phyloP scores from a whole-genome alignment of 1,284 basidiomycete species.

The Malassezia obtusa region DNA sequence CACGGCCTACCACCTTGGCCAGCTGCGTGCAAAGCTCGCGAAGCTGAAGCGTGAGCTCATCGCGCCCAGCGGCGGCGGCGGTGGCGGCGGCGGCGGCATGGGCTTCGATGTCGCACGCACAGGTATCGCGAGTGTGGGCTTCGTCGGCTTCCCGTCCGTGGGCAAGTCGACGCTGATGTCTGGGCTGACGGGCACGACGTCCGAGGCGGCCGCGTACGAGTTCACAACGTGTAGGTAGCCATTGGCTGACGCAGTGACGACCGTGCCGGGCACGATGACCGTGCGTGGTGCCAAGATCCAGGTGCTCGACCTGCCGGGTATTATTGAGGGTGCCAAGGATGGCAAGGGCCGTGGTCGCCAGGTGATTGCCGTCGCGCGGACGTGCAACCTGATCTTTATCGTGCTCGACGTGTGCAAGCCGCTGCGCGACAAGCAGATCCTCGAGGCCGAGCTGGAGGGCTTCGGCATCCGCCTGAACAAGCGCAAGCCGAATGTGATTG shows the following conservation, averaged over 20 bases:
- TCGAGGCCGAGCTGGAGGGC: conserved; percentile 85
- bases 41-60: conserved; percentile 93
- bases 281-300: conserved; percentile 76
- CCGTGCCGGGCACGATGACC: conserved; percentile 88
- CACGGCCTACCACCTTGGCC: conserved; percentile 70
- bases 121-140: conserved; percentile 83
- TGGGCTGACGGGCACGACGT: conserved; percentile 92
- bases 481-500: conserved; percentile 72
- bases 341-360: conserved; percentile 95
- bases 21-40: conserved; percentile 95
- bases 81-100: conserved; percentile 61
- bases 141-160: conserved; percentile 50
- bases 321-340: conserved; percentile 97
- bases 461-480: conserved; percentile 96
- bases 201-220: conserved; percentile 94
- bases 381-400: conserved; percentile 97
- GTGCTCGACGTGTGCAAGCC: conserved; percentile 96
- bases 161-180: conserved; percentile 84
- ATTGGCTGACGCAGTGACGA: conserved; percentile 47
- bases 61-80: conserved; percentile 64
- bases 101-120: conserved; percentile 91
- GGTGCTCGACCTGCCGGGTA: conserved; percentile 65
- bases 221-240: conserved; percentile 60
- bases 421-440: conserved; percentile 77
- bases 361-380: conserved; percentile 84